These are phyloP conservation scores for Kodamaea sp. DNA, from an alignment of 1,139 yeast genomes.

Conservation along the genomic window DNA sequence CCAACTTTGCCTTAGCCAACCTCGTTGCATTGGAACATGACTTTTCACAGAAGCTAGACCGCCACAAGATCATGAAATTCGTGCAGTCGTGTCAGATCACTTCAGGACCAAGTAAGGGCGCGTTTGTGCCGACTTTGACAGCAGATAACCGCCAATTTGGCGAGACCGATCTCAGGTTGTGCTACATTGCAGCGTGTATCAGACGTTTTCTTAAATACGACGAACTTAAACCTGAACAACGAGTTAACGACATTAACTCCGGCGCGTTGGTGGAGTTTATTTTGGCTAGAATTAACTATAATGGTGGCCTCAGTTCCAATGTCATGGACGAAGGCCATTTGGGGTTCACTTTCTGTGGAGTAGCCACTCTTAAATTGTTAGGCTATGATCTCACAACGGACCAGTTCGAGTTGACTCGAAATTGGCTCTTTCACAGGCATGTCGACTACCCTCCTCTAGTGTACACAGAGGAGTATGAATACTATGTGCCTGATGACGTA, in stretches of 20 bases:
- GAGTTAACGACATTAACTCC: constrained; percentile 44
- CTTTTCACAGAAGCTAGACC: constrained; percentile 38
- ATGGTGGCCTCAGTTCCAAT: constrained; percentile 63
- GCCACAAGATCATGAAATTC: constrained; percentile 49
- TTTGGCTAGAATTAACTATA: constrained; percentile 42
- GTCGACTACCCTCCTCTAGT: constrained; percentile 36
- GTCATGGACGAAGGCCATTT: constrained; percentile 70
- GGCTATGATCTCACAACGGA: constrained; percentile 22
- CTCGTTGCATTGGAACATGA: constrained; percentile 50
- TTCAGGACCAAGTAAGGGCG: constrained; percentile 59
- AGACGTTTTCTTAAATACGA: constrained; percentile 53
- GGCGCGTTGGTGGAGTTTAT: constrained; percentile 43
- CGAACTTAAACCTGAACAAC: constrained; percentile 20
- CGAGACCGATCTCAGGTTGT: constrained; percentile 70
- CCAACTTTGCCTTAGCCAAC: constrained; percentile 62
- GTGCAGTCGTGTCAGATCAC: constrained; percentile 54
- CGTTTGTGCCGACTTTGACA: constrained; percentile 31
- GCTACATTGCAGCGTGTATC: constrained; percentile 73
- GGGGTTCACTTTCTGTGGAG: constrained; percentile 85
- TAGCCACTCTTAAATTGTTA: constrained; percentile 60
- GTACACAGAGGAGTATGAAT: constrained; percentile 30
- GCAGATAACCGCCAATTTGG: constrained; percentile 40
- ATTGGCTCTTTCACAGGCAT: constrained; percentile 70
- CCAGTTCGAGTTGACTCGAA: constrained; percentile 34
- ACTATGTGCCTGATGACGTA: constrained; percentile 43